Conservation (phyloP, 129 eudicot genomes). For the Flaveria linearis region DNA sequence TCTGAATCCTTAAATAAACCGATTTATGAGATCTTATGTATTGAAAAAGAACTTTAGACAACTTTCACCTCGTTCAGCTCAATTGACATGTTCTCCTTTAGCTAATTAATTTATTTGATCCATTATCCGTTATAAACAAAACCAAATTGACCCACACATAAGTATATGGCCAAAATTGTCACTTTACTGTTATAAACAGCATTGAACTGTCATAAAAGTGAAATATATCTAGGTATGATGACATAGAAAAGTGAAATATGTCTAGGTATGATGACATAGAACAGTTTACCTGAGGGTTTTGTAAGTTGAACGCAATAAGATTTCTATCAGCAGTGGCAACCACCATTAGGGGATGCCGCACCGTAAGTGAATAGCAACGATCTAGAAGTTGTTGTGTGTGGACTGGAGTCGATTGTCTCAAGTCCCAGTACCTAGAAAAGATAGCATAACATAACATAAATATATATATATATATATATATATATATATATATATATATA, state of each 20-base stretch:
- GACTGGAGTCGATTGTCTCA: constrained; percentile 80
- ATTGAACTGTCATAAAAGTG: neutral
- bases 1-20: neutral
- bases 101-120: neutral
- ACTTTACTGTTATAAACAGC: neutral
- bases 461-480: too few species aligned
- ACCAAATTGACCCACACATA: neutral
- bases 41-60: neutral
- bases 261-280: neutral
- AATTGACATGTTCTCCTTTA: neutral
- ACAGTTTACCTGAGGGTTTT: constrained; percentile 81
- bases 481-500: too few species aligned
- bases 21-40: neutral
- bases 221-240: too few species aligned
- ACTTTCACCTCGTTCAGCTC: neutral
- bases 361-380: constrained; percentile 84
- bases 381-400: constrained; percentile 85
- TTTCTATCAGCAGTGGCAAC: constrained; percentile 95
- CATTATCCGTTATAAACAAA: neutral
- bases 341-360: constrained; percentile 83
- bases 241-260: too few species aligned
- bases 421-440: constrained; percentile 83
- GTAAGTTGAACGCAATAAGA: constrained; percentile 70
- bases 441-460: constrained; percentile 6
- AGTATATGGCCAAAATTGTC: too few species aligned